phyloP scores from a whole-genome alignment of 176 grass and related monocot species.

The Dendrocalamus sinicus region DNA sequence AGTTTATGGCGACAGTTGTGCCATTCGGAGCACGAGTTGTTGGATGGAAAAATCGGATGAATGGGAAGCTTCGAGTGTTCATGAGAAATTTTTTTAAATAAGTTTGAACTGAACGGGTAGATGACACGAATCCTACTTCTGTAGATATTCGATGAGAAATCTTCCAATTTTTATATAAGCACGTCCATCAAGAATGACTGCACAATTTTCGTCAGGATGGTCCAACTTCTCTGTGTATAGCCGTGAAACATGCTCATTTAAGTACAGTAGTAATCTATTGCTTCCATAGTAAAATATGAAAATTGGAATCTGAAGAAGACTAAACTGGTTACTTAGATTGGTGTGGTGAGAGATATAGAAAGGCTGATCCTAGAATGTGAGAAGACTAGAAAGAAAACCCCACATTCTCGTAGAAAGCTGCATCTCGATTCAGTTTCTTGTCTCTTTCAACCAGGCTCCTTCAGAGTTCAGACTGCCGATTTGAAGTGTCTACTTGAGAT shows the following conservation, averaged over 20 bases:
- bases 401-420: not conserved
- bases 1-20: no score
- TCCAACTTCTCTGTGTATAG: not conserved
- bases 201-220: not conserved
- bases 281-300: not conserved
- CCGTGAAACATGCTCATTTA: not conserved
- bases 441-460: not conserved
- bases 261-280: not conserved
- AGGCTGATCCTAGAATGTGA: not conserved
- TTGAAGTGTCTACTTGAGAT: not conserved
- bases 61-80: no score
- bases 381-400: not conserved
- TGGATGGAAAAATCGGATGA: no score
- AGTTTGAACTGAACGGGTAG: no score
- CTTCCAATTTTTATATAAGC: not conserved
- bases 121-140: not conserved
- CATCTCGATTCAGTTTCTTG: not conserved
- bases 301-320: no score
- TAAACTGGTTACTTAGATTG: not conserved
- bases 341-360: not conserved
- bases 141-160: not conserved
- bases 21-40: no score
- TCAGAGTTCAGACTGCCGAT: not conserved
- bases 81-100: no score
- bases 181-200: not conserved